Conservation (phyloP, 306 rosid species). For the Dalbergia cultrata region DNA sequence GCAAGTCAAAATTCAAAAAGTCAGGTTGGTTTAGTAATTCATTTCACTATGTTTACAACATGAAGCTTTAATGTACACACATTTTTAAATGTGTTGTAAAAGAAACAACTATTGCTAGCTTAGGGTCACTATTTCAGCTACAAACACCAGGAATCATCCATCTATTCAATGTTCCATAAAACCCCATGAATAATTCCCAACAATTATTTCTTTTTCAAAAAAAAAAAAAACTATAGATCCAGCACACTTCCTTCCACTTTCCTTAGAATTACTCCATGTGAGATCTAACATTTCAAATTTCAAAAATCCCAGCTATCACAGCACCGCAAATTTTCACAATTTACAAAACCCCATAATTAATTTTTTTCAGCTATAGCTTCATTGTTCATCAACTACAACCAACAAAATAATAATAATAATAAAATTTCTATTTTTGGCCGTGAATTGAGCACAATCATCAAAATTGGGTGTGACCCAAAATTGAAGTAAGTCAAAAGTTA, state of each 20-base stretch:
- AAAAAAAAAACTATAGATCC: constrained; percentile 37
- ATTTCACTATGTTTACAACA: constrained; percentile 19
- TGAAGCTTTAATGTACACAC: constrained; percentile 17
- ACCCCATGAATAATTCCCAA: constrained; percentile 15
- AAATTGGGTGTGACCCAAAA: no score
- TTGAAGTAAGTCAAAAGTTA: no score
- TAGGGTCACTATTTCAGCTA: not conserved
- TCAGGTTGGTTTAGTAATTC: constrained; percentile 21
- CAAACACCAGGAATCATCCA: constrained; percentile 27
- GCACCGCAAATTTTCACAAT: constrained; percentile 2
- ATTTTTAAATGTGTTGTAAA: not conserved
- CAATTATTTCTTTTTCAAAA: not conserved
- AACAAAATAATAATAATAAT: no score
- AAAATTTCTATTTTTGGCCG: no score
- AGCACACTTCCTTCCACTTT: constrained; percentile 15
- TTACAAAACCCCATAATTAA: not conserved
- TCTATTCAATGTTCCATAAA: constrained; percentile 27
- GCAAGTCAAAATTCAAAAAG: constrained; percentile 31
- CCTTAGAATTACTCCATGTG: constrained; percentile 1
- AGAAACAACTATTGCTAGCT: constrained; percentile 1
- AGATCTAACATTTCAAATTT: not conserved
- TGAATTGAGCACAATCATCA: no score
- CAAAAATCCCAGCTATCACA: not conserved
- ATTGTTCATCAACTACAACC: not conserved
- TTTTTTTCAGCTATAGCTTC: constrained; percentile 14